Base-by-base conservation (phyloP, 2,329 filamentous ascomycete species). In the Talaromyces atroroseus region DNA sequence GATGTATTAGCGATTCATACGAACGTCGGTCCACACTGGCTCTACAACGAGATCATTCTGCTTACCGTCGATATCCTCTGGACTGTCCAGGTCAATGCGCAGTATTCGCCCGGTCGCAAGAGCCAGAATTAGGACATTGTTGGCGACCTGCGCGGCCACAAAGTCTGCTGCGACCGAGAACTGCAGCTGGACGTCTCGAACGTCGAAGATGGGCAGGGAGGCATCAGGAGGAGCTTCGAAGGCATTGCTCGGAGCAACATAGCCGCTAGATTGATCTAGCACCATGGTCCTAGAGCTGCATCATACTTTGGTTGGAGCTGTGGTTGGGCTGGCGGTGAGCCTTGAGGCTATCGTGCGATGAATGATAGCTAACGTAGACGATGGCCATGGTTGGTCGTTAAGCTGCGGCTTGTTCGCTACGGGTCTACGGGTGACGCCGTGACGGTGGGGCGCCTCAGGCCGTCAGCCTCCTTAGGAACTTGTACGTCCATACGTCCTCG, bases 161-260 rank as follows among this genome's bases (percentile, higher is more conserved):
- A 99, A 97, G 73, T 96, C 90, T 62, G 92, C 91, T 1, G 92
- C 90, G 66, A 97, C 87, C 59, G 90, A 88, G 80, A 99, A 99
- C 71, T 94, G 89, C 61, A 97, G 85, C 77, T 95, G 88, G 40
- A 97, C 94, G 61, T 84, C 86, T 75, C 96, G 89, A 69, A 97
- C 86, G 70, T 94, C 89, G 79, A 99, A 99, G 75, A 99, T 95
- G 64, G 92, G 92, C 58, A 92, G 78, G 56, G 85, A 73, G 24
- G 75, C 80, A 64, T 86, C 82, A 61, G 82, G 78, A 52, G 82
- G 78, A 54, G 82, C 73, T 65, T 84, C 80, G 61, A 81, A 77
- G 58, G 85, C 76, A 70, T 80, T 82, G 71, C 79, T 82, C 68
- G 85, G 83, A 69, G 84, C 81, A 68, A 80, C 82, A 77, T 92